These are phyloP conservation scores for Euphorbia celastroides DNA, from an alignment of 441 rosid genomes.

Conservation along the genomic window DNA sequence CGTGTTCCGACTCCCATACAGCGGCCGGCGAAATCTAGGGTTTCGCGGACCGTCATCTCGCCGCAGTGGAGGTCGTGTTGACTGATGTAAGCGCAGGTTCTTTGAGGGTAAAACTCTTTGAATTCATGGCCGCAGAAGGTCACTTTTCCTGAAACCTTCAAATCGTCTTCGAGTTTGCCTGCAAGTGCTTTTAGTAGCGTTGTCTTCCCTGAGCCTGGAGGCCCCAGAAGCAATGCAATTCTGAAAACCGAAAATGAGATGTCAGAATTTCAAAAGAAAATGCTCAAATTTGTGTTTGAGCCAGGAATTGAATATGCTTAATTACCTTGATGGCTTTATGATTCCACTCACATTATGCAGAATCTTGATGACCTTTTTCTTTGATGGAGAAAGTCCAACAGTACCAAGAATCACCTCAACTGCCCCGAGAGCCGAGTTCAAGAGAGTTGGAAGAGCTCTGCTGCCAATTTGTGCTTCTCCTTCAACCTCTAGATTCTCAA, in stretches of 20 bases:
- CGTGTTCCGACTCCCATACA: constrained; percentile 80
- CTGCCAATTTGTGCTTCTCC: constrained; percentile 55
- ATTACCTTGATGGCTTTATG: constrained; percentile 53
- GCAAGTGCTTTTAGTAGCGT: constrained; percentile 34
- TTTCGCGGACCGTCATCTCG: constrained; percentile 78
- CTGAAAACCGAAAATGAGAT: constrained; percentile 6
- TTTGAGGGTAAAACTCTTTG: constrained; percentile 64
- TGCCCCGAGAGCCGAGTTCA: constrained; percentile 41
- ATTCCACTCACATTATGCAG: constrained; percentile 44
- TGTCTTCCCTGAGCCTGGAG: too few species aligned
- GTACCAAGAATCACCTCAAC: constrained; percentile 44
- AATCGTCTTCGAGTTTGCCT: constrained; percentile 29
- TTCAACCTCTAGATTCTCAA: constrained; percentile 33
- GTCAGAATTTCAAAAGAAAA: background rate
- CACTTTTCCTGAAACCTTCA: constrained; percentile 27
- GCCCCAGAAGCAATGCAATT: constrained; percentile 5
- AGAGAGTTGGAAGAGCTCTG: constrained; percentile 60
- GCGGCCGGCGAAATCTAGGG: constrained; percentile 67
- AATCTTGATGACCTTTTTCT: constrained; percentile 33
- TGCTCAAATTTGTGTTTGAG: background rate
- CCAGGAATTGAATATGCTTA: background rate
- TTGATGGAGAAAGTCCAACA: constrained; percentile 24
- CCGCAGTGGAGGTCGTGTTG: constrained; percentile 68
- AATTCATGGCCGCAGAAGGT: constrained; percentile 76
- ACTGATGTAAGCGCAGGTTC: constrained; percentile 72